Evolutionary conservation across 192 early-diverging fungal species (phyloP).

Genomic region (Backusella tuberculispora): DNA sequence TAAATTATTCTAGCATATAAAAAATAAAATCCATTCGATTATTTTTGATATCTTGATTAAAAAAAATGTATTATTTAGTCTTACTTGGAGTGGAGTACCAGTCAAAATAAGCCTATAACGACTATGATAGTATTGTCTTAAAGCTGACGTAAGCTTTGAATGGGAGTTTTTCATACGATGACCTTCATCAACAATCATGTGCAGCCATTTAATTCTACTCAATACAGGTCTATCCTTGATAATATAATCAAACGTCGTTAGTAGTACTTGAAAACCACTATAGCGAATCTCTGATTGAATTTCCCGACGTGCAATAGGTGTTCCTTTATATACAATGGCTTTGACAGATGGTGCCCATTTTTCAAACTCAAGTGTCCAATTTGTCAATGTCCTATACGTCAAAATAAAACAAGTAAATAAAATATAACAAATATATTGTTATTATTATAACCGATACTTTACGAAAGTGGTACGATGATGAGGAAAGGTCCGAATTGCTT

Average conservation of each 20-base stretch:
- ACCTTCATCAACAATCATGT: conserved; percentile 99
- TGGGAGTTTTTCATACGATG: conserved; percentile 98
- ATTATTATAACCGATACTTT: conserved; percentile 26
- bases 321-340: conserved; percentile 94
- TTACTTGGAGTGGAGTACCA: conserved; percentile 92
- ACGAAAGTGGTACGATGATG: conserved; percentile 94
- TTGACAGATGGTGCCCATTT: conserved; percentile 93
- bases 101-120: conserved; percentile 97
- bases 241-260: conserved; percentile 98
- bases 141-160: conserved; percentile 82
- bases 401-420: neutral
- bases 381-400: conserved; percentile 76
- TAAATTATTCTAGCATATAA: conserved; percentile 79
- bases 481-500: conserved; percentile 93
- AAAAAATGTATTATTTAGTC: neutral
- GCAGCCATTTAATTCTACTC: conserved; percentile 94
- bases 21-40: neutral
- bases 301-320: conserved; percentile 70
- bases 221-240: conserved; percentile 89
- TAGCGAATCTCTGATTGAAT: conserved; percentile 75
- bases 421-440: neutral
- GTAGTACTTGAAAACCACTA: conserved; percentile 91
- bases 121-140: conserved; percentile 86
- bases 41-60: neutral
- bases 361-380: conserved; percentile 98